These are phyloP conservation scores for Apophysomyces ossiformis DNA, from an alignment of 371 early-diverging fungal genomes.

Conservation along the genomic window DNA sequence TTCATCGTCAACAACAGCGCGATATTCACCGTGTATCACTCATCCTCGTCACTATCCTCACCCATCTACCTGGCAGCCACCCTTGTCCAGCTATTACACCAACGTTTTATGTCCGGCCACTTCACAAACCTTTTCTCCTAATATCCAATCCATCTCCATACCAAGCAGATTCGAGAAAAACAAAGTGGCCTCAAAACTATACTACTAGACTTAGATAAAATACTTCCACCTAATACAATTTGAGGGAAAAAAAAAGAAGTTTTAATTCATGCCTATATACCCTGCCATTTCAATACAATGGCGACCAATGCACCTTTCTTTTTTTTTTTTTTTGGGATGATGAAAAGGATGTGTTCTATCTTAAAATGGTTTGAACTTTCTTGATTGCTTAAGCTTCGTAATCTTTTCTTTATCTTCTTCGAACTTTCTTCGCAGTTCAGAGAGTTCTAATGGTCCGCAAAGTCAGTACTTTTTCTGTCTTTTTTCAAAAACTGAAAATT, in stretches of 20 bases:
- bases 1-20: no score
- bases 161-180: no score
- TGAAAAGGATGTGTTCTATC: neutral
- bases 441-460: slow-evolving; percentile 63
- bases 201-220: no score
- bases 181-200: no score
- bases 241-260: no score
- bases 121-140: neutral
- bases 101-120: neutral
- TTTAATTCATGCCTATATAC: no score
- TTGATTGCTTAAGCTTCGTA: slow-evolving; percentile 74
- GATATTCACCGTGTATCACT: neutral
- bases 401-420: slow-evolving; percentile 92
- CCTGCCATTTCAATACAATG: no score
- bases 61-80: slow-evolving; percentile 11
- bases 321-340: no score
- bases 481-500: neutral
- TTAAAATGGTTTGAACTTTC: slow-evolving; percentile 92
- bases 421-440: slow-evolving; percentile 85
- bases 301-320: no score
- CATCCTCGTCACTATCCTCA: neutral
- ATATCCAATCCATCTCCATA: no score
- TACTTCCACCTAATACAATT: no score
- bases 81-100: neutral
- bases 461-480: no score